Base-by-base conservation (phyloP, 2,329 filamentous ascomycete species). In the Microcyclospora tardicrescens region DNA sequence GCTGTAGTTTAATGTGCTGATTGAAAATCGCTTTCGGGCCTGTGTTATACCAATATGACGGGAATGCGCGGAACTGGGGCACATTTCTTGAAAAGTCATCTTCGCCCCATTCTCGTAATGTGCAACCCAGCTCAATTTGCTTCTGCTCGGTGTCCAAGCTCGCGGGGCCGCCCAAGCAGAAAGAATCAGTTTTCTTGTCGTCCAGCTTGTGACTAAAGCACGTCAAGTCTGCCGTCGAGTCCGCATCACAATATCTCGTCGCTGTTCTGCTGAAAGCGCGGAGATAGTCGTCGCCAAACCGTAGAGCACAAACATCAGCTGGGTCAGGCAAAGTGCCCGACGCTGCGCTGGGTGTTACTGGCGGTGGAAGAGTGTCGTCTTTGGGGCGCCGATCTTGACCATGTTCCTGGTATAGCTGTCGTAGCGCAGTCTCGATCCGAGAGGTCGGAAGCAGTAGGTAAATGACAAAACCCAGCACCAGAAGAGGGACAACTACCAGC, bases 11-110 rank as follows among this genome's bases (percentile, higher is more conserved):
- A 1, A 40, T 13, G 29, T 30, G 24, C 33, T 38, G 16, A 10
- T 39, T 32, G 27, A 42, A 36, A 27, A 39, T 32, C 12, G 19
- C 27, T 5, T 27, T 16, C 16, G 40, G 40, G 10, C 40, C 40
- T 3, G 40, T 42, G 11, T 39, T 33, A 27, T 39, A 39, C 40
- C 40, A 42, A 30, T 38, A 40, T 13, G 19, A 27, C 3, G 40
- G 32, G 16, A 42, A 40, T 12, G 30, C 27, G 14, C 33, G 33
- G n/a, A 40, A 32, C n/a, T 39, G 12, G n/a, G 36, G 40, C 14
- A 35, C 35, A 14, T 9, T 35, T 32, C 30, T 32, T 32, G 30
- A 32, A 5, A 32, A 32, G 30, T 32, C 30, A 10, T 32, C 30
- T 32, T 32, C 30, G 10, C 12, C 30, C 30, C 30, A 32, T 5